Percentiles rank a stretch among this genome's conserved stretches.
Conservation (phyloP, 805 yeast species). For the Hemisphaericaspora nanyangensis region DNA sequence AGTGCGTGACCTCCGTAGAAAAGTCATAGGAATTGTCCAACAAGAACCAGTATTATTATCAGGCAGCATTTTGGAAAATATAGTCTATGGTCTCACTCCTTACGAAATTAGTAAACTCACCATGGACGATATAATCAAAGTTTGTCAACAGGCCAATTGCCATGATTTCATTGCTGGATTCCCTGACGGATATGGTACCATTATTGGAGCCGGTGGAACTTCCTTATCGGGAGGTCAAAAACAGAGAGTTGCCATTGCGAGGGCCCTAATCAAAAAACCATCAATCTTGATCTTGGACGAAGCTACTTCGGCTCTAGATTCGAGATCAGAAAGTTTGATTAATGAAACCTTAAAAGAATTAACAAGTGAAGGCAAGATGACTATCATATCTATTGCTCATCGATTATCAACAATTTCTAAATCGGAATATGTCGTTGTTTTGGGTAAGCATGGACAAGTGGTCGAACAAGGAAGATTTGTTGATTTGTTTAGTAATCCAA, state of each 20-base stretch:
- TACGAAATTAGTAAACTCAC: conserved; percentile 28
- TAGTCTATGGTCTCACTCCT: conserved; percentile 48
- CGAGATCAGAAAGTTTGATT: conserved; percentile 44
- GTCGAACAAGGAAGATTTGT: conserved; percentile 39
- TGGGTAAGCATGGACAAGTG: conserved; percentile 39
- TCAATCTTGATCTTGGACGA: conserved; percentile 63
- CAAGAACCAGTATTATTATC: conserved; percentile 58
- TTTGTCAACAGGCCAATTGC: conserved; percentile 50
- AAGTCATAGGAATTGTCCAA: conserved; percentile 54
- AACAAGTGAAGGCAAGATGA: conserved; percentile 36
- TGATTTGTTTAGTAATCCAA: conserved; percentile 36
- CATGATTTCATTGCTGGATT: conserved; percentile 54
- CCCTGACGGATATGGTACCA: conserved; percentile 60
- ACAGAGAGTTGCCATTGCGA: conserved; percentile 72
- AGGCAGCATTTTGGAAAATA: conserved; percentile 54
- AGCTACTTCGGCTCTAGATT: conserved; percentile 63
- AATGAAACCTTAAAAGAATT: conserved; percentile 39
- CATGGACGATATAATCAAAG: conserved; percentile 41
- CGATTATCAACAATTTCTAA: conserved; percentile 43
- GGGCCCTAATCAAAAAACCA: conserved; percentile 68
- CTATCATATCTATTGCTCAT: conserved; percentile 44
- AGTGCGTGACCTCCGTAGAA: conserved; percentile 45
- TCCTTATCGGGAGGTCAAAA: conserved; percentile 73
- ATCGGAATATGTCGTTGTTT: conserved; percentile 40
- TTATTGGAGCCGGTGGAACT: conserved; percentile 54